These are phyloP conservation scores for Botryosphaeria dothidea DNA, from an alignment of 2,329 filamentous ascomycete species.

Conservation along the genomic window DNA sequence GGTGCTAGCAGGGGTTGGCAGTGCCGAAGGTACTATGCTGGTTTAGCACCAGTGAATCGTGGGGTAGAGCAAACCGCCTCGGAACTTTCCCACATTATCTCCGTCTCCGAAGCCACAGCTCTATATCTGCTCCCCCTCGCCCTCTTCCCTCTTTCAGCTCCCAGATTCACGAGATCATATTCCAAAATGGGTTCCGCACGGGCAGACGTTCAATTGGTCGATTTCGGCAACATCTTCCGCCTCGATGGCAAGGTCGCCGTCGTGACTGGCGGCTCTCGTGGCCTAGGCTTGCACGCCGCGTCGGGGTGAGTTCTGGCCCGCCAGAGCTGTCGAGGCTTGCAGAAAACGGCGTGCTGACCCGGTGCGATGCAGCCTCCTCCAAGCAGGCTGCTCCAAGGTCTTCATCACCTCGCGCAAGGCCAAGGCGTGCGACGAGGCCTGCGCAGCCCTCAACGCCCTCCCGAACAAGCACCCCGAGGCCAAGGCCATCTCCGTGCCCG, in stretches of 20 bases:
- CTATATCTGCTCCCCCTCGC: background rate
- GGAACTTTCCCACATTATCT: background rate
- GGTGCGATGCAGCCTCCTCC: conserved; percentile 65
- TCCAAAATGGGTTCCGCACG: conserved; percentile 24
- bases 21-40: conserved; percentile 5
- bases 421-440: conserved; percentile 75
- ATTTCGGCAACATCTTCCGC: conserved; percentile 38
- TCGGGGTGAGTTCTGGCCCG: conserved; percentile 28
- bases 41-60: background rate
- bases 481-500: conserved; percentile 74
- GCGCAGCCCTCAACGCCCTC: conserved; percentile 76
- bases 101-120: background rate
- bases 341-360: background rate
- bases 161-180: background rate
- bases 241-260: conserved; percentile 39
- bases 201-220: conserved; percentile 34
- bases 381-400: conserved; percentile 83
- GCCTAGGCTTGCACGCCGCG: conserved; percentile 37
- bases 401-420: conserved; percentile 95
- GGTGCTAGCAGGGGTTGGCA: background rate
- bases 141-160: background rate
- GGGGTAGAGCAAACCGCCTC: conserved; percentile 5
- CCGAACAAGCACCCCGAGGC: conserved; percentile 72
- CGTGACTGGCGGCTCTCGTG: conserved; percentile 37
- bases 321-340: no score